Conservation (phyloP, 179 eudicot genomes). For the Silene coronaria region DNA sequence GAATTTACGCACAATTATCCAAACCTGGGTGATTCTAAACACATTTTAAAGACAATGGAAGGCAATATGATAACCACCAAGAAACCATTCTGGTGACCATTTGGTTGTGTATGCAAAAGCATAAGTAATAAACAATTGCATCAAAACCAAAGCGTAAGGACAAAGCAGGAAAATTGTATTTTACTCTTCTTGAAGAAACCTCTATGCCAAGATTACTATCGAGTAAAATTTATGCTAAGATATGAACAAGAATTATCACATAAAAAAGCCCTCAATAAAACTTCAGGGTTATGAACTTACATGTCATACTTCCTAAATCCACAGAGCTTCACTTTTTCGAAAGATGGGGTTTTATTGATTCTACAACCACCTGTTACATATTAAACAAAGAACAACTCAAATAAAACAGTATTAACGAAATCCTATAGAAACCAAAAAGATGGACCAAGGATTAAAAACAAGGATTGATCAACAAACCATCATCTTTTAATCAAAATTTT, state of each 20-base stretch:
- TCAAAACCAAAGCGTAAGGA: not conserved
- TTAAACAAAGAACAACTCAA: conserved; percentile 4
- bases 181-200: not conserved
- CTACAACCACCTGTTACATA: conserved; percentile 72
- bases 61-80: not conserved
- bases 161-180: not conserved
- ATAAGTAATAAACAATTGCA: not conserved
- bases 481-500: too few relatives aligned
- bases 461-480: too few relatives aligned
- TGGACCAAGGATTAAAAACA: not conserved
- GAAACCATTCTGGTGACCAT: not conserved
- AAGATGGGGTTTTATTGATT: conserved; percentile 67
- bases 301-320: not conserved
- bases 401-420: not conserved
- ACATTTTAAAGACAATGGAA: not conserved
- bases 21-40: not conserved
- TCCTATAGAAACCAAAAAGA: not conserved
- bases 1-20: not conserved
- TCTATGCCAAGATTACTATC: not conserved
- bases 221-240: not conserved
- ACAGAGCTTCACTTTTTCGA: conserved; percentile 42
- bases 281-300: conserved; percentile 19
- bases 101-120: not conserved
- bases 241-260: not conserved
- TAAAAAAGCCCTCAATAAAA: not conserved